Evolutionary conservation across 805 yeast species (phyloP), one percentile per base, ranked within the genome.

Genomic region (Cyberlindnera xishuangbannaensis): DNA sequence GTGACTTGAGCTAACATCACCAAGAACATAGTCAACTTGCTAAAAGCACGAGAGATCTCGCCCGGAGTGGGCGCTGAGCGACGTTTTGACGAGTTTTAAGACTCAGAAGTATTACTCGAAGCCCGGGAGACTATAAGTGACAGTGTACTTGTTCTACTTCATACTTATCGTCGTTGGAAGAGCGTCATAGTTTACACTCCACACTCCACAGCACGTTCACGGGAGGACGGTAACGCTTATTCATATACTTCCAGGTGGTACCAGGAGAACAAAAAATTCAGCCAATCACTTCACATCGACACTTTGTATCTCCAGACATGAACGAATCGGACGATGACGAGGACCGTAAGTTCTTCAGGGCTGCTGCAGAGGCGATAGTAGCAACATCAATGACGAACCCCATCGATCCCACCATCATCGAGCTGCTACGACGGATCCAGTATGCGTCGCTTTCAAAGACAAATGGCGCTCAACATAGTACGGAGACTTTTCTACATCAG

Each of bases 371-470:
- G 47, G 83, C 79, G 3, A 59, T 71, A 13, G 75, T 70, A 10
- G 74, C 76, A 17, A 69, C 75, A 0, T 65, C 71, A 3, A 65
- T 65, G 40, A 56, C 60, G 36, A 55, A 59, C 33, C 58, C 69
- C 16, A 70, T 77, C 6, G 84, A 77, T 50, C 83, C 84, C 5
- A 76, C 83, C 0, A 73, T 77, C 17, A 57, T 70, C 41, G 80
- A 73, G 47, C 59, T 77, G n/a, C 55, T 77, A 33, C 64, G 67
- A 44, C 53, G 84, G 33, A 60, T 76, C 27, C 82, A 77, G 47
- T 77, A 77, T 44, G 73, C 74, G 6, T 38, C 43, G 23, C 39
- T 34, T 31, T 34, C 27, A 39, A 44, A 31, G 19, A 18, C 25
- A 28, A 20, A n/a, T 19, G 14, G 6, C 23, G 16, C 12, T 7